Conservation (phyloP, 345 rosid genomes). For the Pistacia vera region DNA sequence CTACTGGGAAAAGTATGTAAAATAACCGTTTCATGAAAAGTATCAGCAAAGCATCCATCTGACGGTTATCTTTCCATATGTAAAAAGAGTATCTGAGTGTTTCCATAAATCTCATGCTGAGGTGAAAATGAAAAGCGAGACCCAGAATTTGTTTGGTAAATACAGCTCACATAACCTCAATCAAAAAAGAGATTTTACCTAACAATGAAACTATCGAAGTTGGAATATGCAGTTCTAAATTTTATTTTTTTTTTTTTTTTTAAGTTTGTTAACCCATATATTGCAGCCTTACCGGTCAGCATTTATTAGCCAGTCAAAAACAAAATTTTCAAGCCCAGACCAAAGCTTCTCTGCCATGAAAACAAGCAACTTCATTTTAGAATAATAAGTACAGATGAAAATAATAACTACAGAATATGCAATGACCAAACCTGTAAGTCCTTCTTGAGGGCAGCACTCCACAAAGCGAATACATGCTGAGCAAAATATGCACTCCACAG, state of each 20-base stretch:
- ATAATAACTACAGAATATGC: constrained; percentile 19
- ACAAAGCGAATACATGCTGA: constrained; percentile 98
- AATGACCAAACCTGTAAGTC: constrained; percentile 80
- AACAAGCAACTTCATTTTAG: constrained; percentile 21
- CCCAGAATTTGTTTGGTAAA: constrained; percentile 1
- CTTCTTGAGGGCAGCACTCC: constrained; percentile 98
- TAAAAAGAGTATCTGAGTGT: not conserved
- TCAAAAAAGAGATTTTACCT: not conserved
- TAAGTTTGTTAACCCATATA: constrained; percentile 18
- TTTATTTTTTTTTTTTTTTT: not conserved
- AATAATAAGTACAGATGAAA: constrained; percentile 20
- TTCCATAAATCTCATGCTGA: constrained; percentile 9
- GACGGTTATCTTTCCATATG: not conserved
- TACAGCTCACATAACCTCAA: not conserved
- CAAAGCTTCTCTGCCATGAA: constrained; percentile 88
- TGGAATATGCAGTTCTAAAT: not conserved
- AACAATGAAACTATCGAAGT: constrained; percentile 3
- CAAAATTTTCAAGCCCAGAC: constrained; percentile 99
- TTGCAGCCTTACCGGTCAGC: constrained; percentile 78
- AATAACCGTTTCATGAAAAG: not conserved
- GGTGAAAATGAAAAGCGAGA: not conserved
- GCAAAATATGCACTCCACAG: constrained; percentile 99
- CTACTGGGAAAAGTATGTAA: not conserved
- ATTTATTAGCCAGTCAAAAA: constrained; percentile 96
- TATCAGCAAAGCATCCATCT: constrained; percentile 4